These are phyloP conservation scores for Thuidium tamariscinum DNA, from an alignment of 225 moss, liverwort and hornwort genomes.

Conservation along the genomic window DNA sequence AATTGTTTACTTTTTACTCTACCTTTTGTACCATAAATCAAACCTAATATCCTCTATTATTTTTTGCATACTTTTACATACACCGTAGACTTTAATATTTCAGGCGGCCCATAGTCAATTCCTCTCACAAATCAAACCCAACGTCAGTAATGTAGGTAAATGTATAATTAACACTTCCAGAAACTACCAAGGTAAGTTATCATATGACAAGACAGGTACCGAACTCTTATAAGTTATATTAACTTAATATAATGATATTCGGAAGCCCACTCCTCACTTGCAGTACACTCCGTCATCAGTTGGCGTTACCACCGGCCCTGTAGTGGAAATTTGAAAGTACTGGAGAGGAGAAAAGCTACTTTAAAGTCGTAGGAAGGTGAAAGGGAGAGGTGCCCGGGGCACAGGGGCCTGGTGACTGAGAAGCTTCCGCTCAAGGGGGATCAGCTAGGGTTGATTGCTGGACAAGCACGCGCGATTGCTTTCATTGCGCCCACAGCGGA, in stretches of 20 bases:
- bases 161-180: background rate
- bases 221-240: background rate
- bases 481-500: background rate
- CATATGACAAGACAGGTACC: background rate
- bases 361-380: background rate
- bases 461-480: background rate
- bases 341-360: background rate
- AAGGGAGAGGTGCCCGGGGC: background rate
- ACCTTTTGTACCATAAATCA: too few species aligned
- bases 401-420: background rate
- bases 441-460: slow-evolving; percentile 1
- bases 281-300: background rate
- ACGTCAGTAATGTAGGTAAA: background rate
- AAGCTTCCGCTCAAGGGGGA: background rate
- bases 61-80: background rate
- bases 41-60: background rate
- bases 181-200: background rate
- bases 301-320: background rate
- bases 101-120: background rate
- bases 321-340: background rate
- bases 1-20: background rate
- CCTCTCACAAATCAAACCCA: too few species aligned
- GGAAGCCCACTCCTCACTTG: background rate
- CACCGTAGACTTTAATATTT: background rate
- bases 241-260: background rate